Evolutionary conservation across 345 rosid genomes (phyloP).

Genomic region (Lepidium sativum): DNA sequence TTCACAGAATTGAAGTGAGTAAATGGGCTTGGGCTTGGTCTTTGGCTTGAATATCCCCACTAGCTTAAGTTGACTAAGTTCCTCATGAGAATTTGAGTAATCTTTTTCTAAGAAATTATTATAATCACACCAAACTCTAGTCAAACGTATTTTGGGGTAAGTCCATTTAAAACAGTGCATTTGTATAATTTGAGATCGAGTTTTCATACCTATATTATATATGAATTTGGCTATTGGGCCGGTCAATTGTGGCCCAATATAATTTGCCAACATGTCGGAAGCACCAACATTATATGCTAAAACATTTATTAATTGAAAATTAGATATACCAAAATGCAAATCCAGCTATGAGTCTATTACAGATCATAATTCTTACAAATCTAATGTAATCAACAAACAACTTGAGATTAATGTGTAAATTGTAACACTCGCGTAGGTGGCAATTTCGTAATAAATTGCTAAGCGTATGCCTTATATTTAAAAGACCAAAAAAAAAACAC

Average conservation of each 20-base stretch:
- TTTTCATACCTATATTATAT: too few species aligned
- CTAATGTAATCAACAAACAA: neutral
- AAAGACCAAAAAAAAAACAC: neutral
- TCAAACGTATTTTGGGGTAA: neutral
- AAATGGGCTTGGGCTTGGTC: neutral
- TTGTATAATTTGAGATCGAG: too few species aligned
- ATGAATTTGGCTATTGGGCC: too few species aligned
- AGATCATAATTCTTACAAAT: neutral
- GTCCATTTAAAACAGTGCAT: too few species aligned
- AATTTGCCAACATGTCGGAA: slow-evolving; percentile 11
- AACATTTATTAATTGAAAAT: too few species aligned
- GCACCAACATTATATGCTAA: slow-evolving; percentile 1
- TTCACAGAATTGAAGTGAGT: neutral
- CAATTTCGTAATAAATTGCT: slow-evolving; percentile 9
- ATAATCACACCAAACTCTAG: neutral
- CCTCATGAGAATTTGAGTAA: neutral
- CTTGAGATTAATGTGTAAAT: neutral
- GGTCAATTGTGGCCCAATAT: too few species aligned
- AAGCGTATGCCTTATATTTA: neutral
- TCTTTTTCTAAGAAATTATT: neutral
- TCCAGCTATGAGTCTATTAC: slow-evolving; percentile 11
- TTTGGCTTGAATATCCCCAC: neutral
- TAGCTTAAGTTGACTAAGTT: too few species aligned
- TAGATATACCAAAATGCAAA: too few species aligned
- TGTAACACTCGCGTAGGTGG: neutral